Base-by-base conservation (phyloP, 1,139 yeast species). In the Meyerozyma carpophila region DNA sequence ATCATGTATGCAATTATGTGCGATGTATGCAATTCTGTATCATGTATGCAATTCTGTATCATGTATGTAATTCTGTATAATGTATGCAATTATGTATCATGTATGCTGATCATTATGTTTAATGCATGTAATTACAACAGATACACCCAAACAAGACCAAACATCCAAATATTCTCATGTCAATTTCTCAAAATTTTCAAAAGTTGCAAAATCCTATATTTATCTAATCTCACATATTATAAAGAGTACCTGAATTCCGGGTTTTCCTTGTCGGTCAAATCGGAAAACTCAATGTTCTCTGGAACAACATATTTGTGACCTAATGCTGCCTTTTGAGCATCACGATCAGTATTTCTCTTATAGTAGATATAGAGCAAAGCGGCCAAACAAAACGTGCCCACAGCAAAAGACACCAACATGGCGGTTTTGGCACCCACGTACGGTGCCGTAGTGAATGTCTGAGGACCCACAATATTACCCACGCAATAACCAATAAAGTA, bases 381-480 rank as follows among this genome's bases (percentile, higher is more conserved):
- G 2, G 11, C 11, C 21, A 32, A 16, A 10, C 36, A 32, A 9
- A 10, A 10, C 6, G 36, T 32, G 14, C 18, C 31, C 11, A 11
- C 39, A 3, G 39, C 18, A 13, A 24, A 14, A 3, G 21, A 37
- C 9, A 18, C 39, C 20, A 37, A 37, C 13, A 37, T 37, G 4
- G 39, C 26, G 11, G 14, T 18, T 8, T 37, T 14, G 2, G 25
- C 39, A 20, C 25, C 21, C 26, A 26, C 29, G 31, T 37, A 37
- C 2, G 14, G 20, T n/a, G 36, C 20, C 16, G 36, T 18, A 16
- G 36, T 38, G n/a, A 41, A 41, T 21, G 72, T 50, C 53, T 73
- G 78, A 5, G 79, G 77, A 0, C 75, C 67, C 18, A 73, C 67
- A 42, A 73, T 65, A 45, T 73, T 73, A 1, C 74, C 62, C 34